Evolutionary conservation across 768 basidiomycete genomes (phyloP), one percentile per base, ranked within the genome.

Genomic region (Leucocoprinus sp.): DNA sequence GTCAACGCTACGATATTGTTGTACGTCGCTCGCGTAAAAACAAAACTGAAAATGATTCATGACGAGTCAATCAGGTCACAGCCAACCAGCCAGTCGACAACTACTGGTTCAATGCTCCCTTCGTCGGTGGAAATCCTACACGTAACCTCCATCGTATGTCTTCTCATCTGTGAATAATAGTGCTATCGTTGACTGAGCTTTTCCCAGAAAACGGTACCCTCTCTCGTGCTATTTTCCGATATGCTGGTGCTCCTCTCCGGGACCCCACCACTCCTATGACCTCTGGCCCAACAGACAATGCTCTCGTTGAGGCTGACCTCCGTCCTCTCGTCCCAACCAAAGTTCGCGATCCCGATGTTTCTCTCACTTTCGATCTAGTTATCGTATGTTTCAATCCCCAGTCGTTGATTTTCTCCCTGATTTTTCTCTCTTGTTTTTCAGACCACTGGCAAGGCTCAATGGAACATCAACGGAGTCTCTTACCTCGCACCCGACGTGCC

Each of bases 1-100:
- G 68, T 2, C 77, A 79, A 55, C 68, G 76, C 12, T 78, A 79
- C 53, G 73, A 57, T 1, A 57, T 67, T 8, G 60, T 68, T 17
- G 37, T n/a, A n/a, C n/a, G n/a, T n/a, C n/a, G n/a, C n/a, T n/a
- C n/a, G n/a, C n/a, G n/a, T n/a, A n/a, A n/a, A n/a, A n/a, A n/a
- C n/a, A n/a, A n/a, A n/a, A n/a, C n/a, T n/a, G n/a, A n/a, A n/a
- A n/a, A n/a, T n/a, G n/a, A n/a, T n/a, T n/a, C n/a, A n/a, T n/a
- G n/a, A n/a, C n/a, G n/a, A n/a, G n/a, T n/a, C n/a, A n/a, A n/a
- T n/a, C n/a, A n/a, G n/a, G n/a, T 61, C 37, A 60, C 55, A 7
- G 72, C 74, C 19, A 62, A 72, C 51, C 68, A 74, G 48, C 57
- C 66, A 0, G 57, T 74, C 0, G 66, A 48, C 2, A 76, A 75